Conservation (phyloP, 257 asterid species). For the Solanum piurae region DNA sequence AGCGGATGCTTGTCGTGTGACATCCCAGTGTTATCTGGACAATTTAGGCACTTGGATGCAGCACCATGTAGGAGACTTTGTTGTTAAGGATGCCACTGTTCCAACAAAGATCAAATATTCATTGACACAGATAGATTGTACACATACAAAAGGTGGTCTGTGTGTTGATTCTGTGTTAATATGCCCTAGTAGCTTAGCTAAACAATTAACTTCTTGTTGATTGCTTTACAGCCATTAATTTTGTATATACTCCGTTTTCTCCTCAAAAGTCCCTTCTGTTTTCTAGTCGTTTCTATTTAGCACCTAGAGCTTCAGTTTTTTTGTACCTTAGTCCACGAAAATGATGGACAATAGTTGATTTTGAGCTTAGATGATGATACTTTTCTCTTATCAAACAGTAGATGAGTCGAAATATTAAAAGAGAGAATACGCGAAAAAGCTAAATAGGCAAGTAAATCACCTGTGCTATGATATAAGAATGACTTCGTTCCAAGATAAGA, state of each 20-base stretch:
- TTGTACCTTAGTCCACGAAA: not conserved
- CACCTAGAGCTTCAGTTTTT: not conserved
- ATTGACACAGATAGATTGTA: constrained; percentile 75
- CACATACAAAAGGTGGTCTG: constrained; percentile 84
- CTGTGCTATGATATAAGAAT: no score
- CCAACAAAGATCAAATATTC: constrained; percentile 45
- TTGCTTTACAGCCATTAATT: not conserved
- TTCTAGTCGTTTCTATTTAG: not conserved
- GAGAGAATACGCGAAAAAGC: no score
- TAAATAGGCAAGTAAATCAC: no score
- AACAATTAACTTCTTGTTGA: constrained; percentile 6
- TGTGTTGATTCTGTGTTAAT: constrained; percentile 68
- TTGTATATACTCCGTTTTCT: not conserved
- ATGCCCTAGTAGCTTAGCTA: constrained; percentile 46
- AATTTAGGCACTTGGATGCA: constrained; percentile 57
- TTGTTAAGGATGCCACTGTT: constrained; percentile 24
- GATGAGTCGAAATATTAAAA: not conserved
- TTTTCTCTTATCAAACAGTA: not conserved
- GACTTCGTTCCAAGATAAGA: no score
- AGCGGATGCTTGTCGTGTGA: constrained; percentile 34
- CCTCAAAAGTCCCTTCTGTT: not conserved
- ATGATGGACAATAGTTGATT: not conserved
- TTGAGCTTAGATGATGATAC: not conserved
- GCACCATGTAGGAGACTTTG: constrained; percentile 71
- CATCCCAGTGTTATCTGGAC: constrained; percentile 27